Base-by-base conservation (phyloP, 768 basidiomycete species). In the Boletus subparvulus region DNA sequence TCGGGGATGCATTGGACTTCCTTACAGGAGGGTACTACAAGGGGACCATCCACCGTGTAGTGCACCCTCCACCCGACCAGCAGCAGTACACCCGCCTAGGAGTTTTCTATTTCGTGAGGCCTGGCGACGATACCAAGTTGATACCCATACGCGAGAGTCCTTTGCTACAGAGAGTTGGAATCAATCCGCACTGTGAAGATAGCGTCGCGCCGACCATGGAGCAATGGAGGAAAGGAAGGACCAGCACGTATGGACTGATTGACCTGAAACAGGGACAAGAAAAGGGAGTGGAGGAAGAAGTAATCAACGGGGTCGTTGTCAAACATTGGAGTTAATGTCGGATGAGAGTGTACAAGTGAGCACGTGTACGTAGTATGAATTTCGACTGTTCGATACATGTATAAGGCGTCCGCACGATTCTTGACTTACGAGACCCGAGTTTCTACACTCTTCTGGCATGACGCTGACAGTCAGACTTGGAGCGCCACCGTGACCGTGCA, bases 41-140 rank as follows among this genome's bases (percentile, higher is more conserved):
- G 33, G 80, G 78, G 13, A 86, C 84, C 2, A 79, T 85, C 49
- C 85, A 86, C 61, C 79, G 84, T 14, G 84, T 86, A n/a, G 74
- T 83, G 3, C 81, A 81, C 59, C 85, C 84, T 2, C 85, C 84
- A 11, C 61, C 65, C 0, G 83, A 85, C 56, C 85, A 86, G 59
- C 78, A 70, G 32, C 66, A 63, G 32, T 69, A 75, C 58, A 73
- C 79, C 16, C 80, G 84, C 10, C 73, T 85, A 2, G 84, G 85
- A 1, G 74, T 79, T 4, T 84, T 85, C 65, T 85, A 86, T 67
- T 86, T 87, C 61, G 69, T 67, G 37, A 73, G 77, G 75, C 69
- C 79, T 0, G 78, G 85, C 58, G 83, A 86, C 62, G 63, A 77
- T 30, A 76, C 78, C 42, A 74, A 69, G 48, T 71, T 86, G 28